phyloP scores from a whole-genome alignment of 306 rosid genomes.

The Quercus aquifolioides region DNA sequence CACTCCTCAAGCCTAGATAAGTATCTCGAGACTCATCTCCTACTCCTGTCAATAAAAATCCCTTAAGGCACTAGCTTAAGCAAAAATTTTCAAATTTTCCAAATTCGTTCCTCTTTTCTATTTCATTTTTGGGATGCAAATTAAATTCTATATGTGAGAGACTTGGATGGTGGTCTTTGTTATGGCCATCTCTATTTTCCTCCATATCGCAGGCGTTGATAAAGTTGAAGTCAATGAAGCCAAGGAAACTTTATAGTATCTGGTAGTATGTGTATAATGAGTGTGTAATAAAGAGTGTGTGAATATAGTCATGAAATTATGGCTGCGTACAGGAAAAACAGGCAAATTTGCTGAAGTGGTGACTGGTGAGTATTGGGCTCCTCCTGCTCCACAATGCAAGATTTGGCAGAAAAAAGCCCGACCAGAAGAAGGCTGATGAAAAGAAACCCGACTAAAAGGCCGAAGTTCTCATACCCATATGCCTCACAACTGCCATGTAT shows the following conservation, averaged over 20 bases:
- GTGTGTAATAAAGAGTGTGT: too few species aligned
- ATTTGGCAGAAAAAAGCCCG: slow-evolving; percentile 38
- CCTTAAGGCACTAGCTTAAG: too few species aligned
- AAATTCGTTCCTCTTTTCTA: too few species aligned
- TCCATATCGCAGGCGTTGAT: slow-evolving; percentile 46
- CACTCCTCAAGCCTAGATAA: too few species aligned
- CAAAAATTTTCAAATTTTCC: too few species aligned
- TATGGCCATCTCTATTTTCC: background rate
- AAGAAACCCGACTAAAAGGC: slow-evolving; percentile 4
- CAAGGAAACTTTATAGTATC: slow-evolving; percentile 51
- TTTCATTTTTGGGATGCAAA: too few species aligned
- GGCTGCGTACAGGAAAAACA: slow-evolving; percentile 36
- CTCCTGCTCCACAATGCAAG: slow-evolving; percentile 17
- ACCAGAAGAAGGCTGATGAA: slow-evolving; percentile 20
- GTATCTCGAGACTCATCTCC: too few species aligned
- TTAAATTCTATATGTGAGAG: too few species aligned
- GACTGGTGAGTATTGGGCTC: slow-evolving; percentile 63
- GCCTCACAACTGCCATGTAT: slow-evolving; percentile 11
- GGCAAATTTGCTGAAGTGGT: slow-evolving; percentile 46
- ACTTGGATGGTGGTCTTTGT: too few species aligned
- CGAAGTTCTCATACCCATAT: background rate
- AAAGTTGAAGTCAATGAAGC: slow-evolving; percentile 61
- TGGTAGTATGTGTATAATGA: slow-evolving; percentile 52
- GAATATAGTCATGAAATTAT: slow-evolving; percentile 28
- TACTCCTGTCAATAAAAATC: too few species aligned